phyloP scores from a whole-genome alignment of 805 yeast genomes.

The Kuraishia floccosa region DNA sequence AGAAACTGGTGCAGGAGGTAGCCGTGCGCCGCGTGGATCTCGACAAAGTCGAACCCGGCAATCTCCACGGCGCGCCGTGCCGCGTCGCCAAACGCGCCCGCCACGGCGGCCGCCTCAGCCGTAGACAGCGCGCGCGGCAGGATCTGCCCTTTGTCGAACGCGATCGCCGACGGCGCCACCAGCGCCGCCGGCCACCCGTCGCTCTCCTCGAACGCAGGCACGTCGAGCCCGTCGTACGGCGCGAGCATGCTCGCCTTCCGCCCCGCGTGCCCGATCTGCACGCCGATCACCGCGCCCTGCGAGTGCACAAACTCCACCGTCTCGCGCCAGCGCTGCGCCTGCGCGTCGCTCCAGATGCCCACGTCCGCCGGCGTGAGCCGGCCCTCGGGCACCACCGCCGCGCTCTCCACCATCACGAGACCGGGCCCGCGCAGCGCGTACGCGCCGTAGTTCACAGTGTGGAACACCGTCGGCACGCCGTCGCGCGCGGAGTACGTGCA shows the following conservation, averaged over 20 bases:
- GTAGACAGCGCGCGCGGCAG: slow-evolving; percentile 30
- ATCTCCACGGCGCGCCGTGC: slow-evolving; percentile 36
- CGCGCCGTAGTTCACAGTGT: slow-evolving; percentile 35
- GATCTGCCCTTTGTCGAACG: slow-evolving; percentile 10
- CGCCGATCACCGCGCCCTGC: slow-evolving; percentile 32
- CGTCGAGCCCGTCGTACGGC: slow-evolving; percentile 16
- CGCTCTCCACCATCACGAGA: slow-evolving; percentile 32
- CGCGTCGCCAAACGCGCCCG: slow-evolving; percentile 29
- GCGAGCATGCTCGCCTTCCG: slow-evolving; percentile 25
- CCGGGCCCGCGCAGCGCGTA: slow-evolving; percentile 39
- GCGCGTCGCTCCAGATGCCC: slow-evolving; percentile 40
- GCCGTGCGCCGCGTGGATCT: slow-evolving; percentile 58
- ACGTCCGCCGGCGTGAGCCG: slow-evolving; percentile 14
- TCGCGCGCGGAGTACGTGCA: slow-evolving; percentile 35
- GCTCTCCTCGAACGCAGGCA: slow-evolving; percentile 16
- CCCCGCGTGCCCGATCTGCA: slow-evolving; percentile 48
- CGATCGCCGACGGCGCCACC: slow-evolving; percentile 33
- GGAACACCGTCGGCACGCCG: slow-evolving; percentile 33
- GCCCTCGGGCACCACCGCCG: slow-evolving; percentile 8
- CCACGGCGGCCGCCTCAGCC: slow-evolving; percentile 27
- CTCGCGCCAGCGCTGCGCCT: slow-evolving; percentile 25
- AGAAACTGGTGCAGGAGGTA: slow-evolving; percentile 39
- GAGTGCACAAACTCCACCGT: slow-evolving; percentile 35
- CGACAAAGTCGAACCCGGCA: slow-evolving; percentile 54
- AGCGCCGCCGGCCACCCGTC: slow-evolving; percentile 33